Conservation (phyloP, 2,329 filamentous ascomycete species). For the Colletotrichum tanaceti region DNA sequence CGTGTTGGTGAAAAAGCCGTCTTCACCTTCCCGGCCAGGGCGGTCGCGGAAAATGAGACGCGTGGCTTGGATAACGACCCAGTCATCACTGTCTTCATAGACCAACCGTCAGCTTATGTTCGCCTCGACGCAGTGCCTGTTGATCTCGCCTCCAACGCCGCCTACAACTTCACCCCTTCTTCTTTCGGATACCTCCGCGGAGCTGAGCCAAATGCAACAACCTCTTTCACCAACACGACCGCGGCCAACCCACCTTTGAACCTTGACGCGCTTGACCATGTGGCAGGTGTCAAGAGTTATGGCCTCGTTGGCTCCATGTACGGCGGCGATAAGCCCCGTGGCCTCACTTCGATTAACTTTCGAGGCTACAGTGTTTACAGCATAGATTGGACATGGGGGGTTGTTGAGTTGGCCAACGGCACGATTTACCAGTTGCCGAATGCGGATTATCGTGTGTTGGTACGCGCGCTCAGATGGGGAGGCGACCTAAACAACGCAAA, state of each 20-base stretch:
- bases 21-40: slow-evolving; percentile 31
- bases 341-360: slow-evolving; percentile 13
- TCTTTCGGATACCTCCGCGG: slow-evolving; percentile 12
- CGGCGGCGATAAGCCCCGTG: slow-evolving; percentile 23
- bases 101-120: slow-evolving; percentile 29
- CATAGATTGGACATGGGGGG: slow-evolving; percentile 27
- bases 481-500: slow-evolving; percentile 5
- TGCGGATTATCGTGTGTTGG: slow-evolving; percentile 32
- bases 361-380: slow-evolving; percentile 30
- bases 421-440: slow-evolving; percentile 33
- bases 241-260: slow-evolving; percentile 9
- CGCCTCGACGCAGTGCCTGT: slow-evolving; percentile 23
- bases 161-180: slow-evolving; percentile 26
- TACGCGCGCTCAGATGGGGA: slow-evolving; percentile 26
- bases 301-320: slow-evolving; percentile 26
- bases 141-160: slow-evolving; percentile 22
- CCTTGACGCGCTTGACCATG: slow-evolving; percentile 21
- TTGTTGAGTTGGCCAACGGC: slow-evolving; percentile 30
- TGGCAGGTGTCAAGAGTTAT: slow-evolving; percentile 28
- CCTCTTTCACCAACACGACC: neutral
- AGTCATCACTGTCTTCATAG: slow-evolving; percentile 14
- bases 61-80: slow-evolving; percentile 17
- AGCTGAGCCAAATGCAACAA: slow-evolving; percentile 1
- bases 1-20: slow-evolving; percentile 23
- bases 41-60: slow-evolving; percentile 3